These are phyloP conservation scores for Tetrahymena thermophila DNA, from an alignment of 73 alveolate genomes.

Conservation along the genomic window DNA sequence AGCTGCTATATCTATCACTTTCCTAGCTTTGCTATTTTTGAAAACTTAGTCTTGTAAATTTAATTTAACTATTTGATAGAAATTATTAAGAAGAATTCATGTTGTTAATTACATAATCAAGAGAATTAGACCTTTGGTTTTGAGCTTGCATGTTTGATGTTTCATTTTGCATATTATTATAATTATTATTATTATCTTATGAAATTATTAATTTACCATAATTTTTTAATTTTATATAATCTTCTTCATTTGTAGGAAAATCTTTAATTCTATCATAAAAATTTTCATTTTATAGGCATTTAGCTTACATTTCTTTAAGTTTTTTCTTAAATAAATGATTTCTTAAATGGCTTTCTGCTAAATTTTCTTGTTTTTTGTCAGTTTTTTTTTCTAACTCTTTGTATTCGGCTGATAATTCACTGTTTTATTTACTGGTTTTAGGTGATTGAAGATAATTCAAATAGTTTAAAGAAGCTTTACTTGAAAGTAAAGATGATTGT, in stretches of 20 bases:
- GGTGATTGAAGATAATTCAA: not conserved
- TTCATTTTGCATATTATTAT: too few relatives aligned
- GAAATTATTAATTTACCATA: not conserved
- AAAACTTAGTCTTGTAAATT: not conserved
- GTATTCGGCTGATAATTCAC: not conserved
- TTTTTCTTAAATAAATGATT: not conserved
- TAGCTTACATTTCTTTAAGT: not conserved
- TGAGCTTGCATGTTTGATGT: too few relatives aligned
- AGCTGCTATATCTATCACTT: not conserved
- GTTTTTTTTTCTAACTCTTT: not conserved
- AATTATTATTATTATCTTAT: too few relatives aligned
- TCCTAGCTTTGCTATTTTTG: not conserved
- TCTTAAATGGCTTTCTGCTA: not conserved
- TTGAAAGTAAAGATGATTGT: not conserved
- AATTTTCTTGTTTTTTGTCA: not conserved
- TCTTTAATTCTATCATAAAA: not conserved
- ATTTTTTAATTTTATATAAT: not conserved
- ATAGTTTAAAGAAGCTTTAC: not conserved
- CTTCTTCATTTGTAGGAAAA: not conserved
- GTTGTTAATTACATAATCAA: not conserved
- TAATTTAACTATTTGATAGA: not conserved
- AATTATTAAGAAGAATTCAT: not conserved
- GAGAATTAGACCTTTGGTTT: not conserved
- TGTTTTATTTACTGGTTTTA: not conserved
- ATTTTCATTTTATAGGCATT: not conserved